Evolutionary conservation across 805 yeast species (phyloP).

Genomic region (Ogataea sp.): DNA sequence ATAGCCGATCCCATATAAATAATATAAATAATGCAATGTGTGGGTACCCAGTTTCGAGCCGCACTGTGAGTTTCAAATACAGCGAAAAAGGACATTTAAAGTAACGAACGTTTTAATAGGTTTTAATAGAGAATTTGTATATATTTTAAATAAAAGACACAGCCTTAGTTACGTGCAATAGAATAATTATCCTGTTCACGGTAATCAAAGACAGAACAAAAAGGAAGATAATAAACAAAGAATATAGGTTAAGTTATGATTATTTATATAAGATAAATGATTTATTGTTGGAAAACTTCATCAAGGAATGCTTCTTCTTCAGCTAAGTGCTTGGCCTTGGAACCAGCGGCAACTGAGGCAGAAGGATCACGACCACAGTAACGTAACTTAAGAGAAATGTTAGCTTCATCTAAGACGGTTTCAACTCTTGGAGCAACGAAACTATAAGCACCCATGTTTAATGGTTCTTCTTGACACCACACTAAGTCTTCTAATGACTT

Average conservation of each 20-base stretch:
- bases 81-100: too few relatives aligned
- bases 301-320: conserved; percentile 85
- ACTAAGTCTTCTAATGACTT: conserved; percentile 82
- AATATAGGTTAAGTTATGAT: conserved; percentile 6
- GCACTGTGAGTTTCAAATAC: too few relatives aligned
- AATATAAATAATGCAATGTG: too few relatives aligned
- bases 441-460: conserved; percentile 90
- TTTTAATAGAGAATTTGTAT: not conserved
- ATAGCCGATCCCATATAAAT: too few relatives aligned
- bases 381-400: conserved; percentile 50
- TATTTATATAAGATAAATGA: too few relatives aligned
- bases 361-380: conserved; percentile 98
- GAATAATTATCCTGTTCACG: not conserved
- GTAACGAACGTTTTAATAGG: not conserved
- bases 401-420: conserved; percentile 71
- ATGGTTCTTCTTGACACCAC: conserved; percentile 98
- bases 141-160: too few relatives aligned
- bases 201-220: not conserved
- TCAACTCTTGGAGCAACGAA: conserved; percentile 76
- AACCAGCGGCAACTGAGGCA: conserved; percentile 98
- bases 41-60: too few relatives aligned
- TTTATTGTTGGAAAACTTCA: conserved; percentile 66
- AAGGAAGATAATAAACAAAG: conserved; percentile 1
- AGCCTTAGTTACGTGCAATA: not conserved
- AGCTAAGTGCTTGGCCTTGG: conserved; percentile 75